Evolutionary conservation across 73 alveolate genomes (phyloP).

Genomic region (Tetrahymena elliotti): DNA sequence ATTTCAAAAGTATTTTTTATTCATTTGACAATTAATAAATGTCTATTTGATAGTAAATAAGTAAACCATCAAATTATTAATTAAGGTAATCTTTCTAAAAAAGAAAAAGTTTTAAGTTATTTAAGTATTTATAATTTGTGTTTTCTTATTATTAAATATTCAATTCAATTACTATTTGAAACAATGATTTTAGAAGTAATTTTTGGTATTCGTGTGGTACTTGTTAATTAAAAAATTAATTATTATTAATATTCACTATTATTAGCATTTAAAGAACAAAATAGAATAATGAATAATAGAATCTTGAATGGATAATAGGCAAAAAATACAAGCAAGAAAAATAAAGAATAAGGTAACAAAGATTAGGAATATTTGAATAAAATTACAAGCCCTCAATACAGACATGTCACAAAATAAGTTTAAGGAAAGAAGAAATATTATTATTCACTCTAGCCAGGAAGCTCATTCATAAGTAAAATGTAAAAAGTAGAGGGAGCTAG

Average conservation of each 20-base stretch:
- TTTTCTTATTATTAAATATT: too few relatives aligned
- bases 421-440: neutral
- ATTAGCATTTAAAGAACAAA: neutral
- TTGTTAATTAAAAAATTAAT: too few relatives aligned
- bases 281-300: neutral
- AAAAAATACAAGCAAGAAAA: neutral
- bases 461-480: neutral
- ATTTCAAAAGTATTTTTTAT: too few relatives aligned
- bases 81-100: too few relatives aligned
- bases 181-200: too few relatives aligned
- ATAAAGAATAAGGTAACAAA: neutral
- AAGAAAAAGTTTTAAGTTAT: too few relatives aligned
- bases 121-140: too few relatives aligned
- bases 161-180: too few relatives aligned
- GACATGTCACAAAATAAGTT: neutral
- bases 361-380: neutral
- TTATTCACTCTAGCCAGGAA: neutral
- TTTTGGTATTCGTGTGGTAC: neutral
- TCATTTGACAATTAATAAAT: too few relatives aligned
- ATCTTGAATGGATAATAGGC: neutral
- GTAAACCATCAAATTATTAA: too few relatives aligned
- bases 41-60: too few relatives aligned
- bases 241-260: neutral
- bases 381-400: neutral
- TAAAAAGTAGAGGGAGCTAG: neutral